Evolutionary conservation across 306 rosid genomes (phyloP), one percentile per base, ranked within the genome.

Genomic region (Ormosia semicastrata): DNA sequence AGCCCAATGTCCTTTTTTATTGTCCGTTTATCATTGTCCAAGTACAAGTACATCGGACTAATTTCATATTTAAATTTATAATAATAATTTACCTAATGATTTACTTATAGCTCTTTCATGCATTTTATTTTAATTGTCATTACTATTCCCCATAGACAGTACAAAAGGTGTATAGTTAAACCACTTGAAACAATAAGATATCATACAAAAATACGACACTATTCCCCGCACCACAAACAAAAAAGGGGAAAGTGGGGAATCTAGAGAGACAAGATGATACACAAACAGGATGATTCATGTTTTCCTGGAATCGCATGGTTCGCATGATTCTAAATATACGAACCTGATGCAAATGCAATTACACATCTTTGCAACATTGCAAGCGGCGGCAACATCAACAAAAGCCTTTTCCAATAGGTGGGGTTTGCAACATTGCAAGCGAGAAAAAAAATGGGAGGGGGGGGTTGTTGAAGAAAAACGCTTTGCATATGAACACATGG

Each of bases 401-500:
- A 47, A 47, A 1, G n/a, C 54, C 3, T 12, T 46, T 47, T 47
- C 54, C 14, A 47, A 3, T 47, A 11, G 12, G 13, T 10, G 13
- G 54, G 14, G 3, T 11, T 47, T 47, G 53, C 82, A 64, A 36
- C 46, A 3, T 2, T 39, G 49, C 70, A 52, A 46, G 13, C 37
- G 33, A 66, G 33, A 29, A 24, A 71, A 50, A 82, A 62, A 63
- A 14, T 3, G n/a, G 36, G 50, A 5, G 33, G 71, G 33, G 68
- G 70, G 30, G 12, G 15, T 12, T 2, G 24, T n/a, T 4, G 39
- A 12, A 2, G 3, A 54, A 71, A 46, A 71, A 46, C 34, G 57
- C 63, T 74, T 24, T 36, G 34, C 68, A 82, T 80, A 91, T 86
- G 40, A 73, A 83, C 94, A 86, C 78, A 66, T 47, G 3, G 74